Percentiles rank a stretch among this genome's conserved stretches.
These are phyloP conservation scores for Naganishia antarctica DNA, from an alignment of 768 basidiomycete species.

Conservation along the genomic window DNA sequence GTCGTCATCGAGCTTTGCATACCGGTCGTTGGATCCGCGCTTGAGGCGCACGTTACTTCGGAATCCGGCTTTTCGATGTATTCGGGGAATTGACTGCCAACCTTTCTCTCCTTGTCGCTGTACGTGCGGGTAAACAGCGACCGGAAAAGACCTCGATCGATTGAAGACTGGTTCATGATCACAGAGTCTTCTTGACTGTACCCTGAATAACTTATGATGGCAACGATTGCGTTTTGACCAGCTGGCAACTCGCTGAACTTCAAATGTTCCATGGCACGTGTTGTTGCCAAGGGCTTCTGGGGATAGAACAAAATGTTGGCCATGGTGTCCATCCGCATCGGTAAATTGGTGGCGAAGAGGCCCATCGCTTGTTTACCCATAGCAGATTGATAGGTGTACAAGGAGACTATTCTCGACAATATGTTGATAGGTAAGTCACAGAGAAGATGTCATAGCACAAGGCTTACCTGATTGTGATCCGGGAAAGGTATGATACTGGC, in stretches of 20 bases:
- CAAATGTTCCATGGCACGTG: slow-evolving; percentile 97
- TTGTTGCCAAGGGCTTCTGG: slow-evolving; percentile 96
- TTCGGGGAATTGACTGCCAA: slow-evolving; percentile 82
- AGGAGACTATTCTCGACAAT: slow-evolving; percentile 81
- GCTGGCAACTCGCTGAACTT: slow-evolving; percentile 98
- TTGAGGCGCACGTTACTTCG: slow-evolving; percentile 93
- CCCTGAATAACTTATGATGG: slow-evolving; percentile 95
- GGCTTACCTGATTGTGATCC: slow-evolving; percentile 90
- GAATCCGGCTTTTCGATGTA: slow-evolving; percentile 95
- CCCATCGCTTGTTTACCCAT: slow-evolving; percentile 99
- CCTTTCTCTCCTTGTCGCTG: slow-evolving; percentile 97
- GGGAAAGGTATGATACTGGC: slow-evolving; percentile 99
- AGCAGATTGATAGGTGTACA: slow-evolving; percentile 99
- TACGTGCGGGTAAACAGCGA: slow-evolving; percentile 98
- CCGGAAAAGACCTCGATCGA: slow-evolving; percentile 95
- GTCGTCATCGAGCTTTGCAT: slow-evolving; percentile 95
- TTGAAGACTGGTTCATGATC: slow-evolving; percentile 99
- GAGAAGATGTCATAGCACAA: neutral
- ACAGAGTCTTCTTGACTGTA: slow-evolving; percentile 99
- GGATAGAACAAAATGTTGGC: slow-evolving; percentile 99
- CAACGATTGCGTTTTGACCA: slow-evolving; percentile 96
- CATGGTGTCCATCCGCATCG: slow-evolving; percentile 99
- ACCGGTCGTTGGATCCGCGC: slow-evolving; percentile 69
- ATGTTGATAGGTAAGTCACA: neutral
- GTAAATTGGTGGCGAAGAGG: slow-evolving; percentile 94